Percentiles rank a stretch among this genome's conserved stretches.
phyloP scores from a whole-genome alignment of 2,329 filamentous ascomycete species.

The Diaporthe sp. region DNA sequence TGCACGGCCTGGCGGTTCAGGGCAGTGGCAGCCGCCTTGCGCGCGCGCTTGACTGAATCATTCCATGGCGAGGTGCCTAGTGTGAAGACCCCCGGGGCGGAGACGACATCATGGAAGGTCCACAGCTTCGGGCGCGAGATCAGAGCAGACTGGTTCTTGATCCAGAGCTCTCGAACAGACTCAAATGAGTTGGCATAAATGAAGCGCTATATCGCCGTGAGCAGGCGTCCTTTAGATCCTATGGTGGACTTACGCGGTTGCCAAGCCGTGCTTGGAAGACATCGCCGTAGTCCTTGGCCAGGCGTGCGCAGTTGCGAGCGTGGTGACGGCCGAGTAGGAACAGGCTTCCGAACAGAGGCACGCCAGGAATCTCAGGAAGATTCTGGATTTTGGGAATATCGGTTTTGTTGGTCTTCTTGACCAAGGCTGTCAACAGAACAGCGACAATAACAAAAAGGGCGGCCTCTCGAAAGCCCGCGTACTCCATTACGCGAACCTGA shows the following conservation, averaged over 20 bases:
- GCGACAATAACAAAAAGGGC: not conserved
- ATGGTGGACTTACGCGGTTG: not conserved
- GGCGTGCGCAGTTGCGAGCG: slow-evolving; percentile 5
- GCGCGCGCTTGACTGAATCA: not conserved
- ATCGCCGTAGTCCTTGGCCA: slow-evolving; percentile 1
- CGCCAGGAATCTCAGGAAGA: not conserved
- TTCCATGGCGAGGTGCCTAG: slow-evolving; percentile 6
- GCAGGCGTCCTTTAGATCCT: not conserved
- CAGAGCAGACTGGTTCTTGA: slow-evolving; percentile 15
- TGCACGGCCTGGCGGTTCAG: not conserved
- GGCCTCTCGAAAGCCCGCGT: not conserved
- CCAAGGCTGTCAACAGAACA: not conserved
- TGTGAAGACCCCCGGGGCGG: not conserved
- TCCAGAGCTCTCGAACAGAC: slow-evolving; percentile 11
- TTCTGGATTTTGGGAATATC: slow-evolving; percentile 10
- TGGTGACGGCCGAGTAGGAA: slow-evolving; percentile 2
- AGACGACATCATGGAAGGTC: slow-evolving; percentile 2
- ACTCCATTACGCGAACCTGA: not conserved
- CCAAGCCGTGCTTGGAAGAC: slow-evolving; percentile 10
- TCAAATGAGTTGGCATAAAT: slow-evolving; percentile 3
- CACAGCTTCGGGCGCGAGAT: not conserved
- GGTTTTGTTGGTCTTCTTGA: not conserved
- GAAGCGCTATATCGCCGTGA: not conserved
- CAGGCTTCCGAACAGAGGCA: not conserved
- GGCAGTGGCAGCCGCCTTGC: slow-evolving; percentile 5